phyloP scores from a whole-genome alignment of 345 rosid species.

The Bruguiera gymnorhiza region DNA sequence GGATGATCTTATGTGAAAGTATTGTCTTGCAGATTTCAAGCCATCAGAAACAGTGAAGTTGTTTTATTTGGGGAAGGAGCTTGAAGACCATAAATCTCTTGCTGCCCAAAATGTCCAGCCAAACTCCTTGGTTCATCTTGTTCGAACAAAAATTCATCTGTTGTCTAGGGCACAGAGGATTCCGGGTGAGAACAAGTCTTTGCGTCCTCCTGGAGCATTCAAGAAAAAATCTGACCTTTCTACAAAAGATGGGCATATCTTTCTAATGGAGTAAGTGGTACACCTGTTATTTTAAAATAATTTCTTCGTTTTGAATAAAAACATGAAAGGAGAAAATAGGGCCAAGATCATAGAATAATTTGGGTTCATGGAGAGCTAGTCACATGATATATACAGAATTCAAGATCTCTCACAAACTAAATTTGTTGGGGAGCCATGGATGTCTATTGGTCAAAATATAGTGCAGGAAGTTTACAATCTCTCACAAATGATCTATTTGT shows the following conservation, averaged over 20 bases:
- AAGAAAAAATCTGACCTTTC: conserved; percentile 98
- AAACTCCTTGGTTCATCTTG: conserved; percentile 87
- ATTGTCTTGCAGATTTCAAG: conserved; percentile 71
- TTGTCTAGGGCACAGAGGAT: conserved; percentile 85
- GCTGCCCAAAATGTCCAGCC: conserved; percentile 81
- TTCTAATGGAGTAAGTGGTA: conserved; percentile 87
- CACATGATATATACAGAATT: too few relatives aligned
- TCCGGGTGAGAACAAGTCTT: conserved; percentile 85
- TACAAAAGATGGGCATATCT: conserved; percentile 90
- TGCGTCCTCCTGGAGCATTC: conserved; percentile 98
- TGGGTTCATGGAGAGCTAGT: too few relatives aligned
- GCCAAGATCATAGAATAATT: too few relatives aligned
- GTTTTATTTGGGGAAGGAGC: conserved; percentile 82
- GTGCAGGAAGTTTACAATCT: too few relatives aligned
- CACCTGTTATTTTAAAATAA: background rate
- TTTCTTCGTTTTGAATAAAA: too few relatives aligned
- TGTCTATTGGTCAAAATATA: too few relatives aligned
- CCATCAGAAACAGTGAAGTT: conserved; percentile 75
- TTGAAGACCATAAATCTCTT: conserved; percentile 75
- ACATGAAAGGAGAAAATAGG: too few relatives aligned
- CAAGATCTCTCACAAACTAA: too few relatives aligned
- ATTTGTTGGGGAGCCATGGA: too few relatives aligned
- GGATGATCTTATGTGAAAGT: conserved; percentile 17
- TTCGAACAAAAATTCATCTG: conserved; percentile 76
- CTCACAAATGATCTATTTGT: too few relatives aligned